A percentile compares a stretch with the other conserved stretches of the same genome.
These are phyloP conservation scores for Taphrina wiesneri DNA, from an alignment of 1,139 yeast genomes.

Conservation along the genomic window DNA sequence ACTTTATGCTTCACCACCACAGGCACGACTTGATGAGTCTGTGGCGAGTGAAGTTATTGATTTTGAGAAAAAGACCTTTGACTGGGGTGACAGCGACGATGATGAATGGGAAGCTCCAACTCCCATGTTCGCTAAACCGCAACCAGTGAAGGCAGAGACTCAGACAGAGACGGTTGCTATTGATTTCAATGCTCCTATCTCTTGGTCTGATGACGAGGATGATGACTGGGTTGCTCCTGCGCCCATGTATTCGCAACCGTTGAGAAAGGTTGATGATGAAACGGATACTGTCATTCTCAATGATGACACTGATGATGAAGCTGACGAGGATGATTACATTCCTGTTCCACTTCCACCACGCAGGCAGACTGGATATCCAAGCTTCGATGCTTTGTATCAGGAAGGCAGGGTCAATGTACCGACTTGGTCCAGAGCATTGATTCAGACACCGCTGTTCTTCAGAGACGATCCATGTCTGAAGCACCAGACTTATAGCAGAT, in stretches of 20 bases:
- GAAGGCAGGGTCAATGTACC: constrained; percentile 1
- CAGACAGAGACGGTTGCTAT: background rate
- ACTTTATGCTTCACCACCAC: background rate
- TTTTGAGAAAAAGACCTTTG: constrained; percentile 3
- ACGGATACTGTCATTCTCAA: background rate
- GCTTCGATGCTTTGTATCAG: background rate
- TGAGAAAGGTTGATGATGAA: background rate
- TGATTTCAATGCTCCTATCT: constrained; percentile 1
- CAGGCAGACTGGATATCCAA: background rate
- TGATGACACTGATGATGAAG: background rate
- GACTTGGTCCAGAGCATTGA: background rate
- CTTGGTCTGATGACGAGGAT: constrained; percentile 2
- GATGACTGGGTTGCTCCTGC: constrained; percentile 9
- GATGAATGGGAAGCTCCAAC: constrained; percentile 5
- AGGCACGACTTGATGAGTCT: constrained; percentile 7
- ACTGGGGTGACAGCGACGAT: constrained; percentile 8
- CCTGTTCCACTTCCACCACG: constrained; percentile 1
- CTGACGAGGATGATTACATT: background rate
- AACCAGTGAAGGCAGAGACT: background rate
- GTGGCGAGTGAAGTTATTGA: background rate
- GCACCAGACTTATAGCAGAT: background rate
- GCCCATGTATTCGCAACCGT: constrained; percentile 5
- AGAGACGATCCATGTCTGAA: constrained; percentile 1
- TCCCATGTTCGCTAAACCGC: background rate
- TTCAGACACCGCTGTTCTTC: background rate